phyloP scores from a whole-genome alignment of 805 yeast species.

The Cyberlindnera xylosilytica region DNA sequence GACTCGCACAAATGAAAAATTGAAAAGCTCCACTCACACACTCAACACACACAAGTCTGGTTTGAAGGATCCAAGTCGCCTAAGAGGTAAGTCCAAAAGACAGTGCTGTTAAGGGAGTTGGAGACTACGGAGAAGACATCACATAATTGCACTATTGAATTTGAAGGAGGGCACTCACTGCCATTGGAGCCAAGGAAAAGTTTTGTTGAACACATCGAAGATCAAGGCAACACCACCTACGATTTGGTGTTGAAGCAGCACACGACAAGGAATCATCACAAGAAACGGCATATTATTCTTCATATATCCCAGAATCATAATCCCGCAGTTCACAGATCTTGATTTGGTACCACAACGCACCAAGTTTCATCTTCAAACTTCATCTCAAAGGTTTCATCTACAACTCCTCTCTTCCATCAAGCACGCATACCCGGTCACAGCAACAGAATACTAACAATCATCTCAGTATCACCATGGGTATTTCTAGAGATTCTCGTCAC shows the following conservation, averaged over 20 bases:
- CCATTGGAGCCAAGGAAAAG: not conserved
- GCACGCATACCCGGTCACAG: not conserved
- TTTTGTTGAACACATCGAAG: not conserved
- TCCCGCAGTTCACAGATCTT: too few relatives aligned
- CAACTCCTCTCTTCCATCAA: not conserved
- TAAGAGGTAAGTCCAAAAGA: conserved; percentile 14
- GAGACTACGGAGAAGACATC: not conserved
- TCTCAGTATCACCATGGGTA: conserved; percentile 76
- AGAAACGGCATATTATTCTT: too few relatives aligned
- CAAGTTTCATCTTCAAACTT: not conserved
- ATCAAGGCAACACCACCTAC: not conserved
- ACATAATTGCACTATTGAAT: not conserved
- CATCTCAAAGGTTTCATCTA: not conserved
- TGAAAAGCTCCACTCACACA: conserved; percentile 16
- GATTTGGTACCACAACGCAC: too few relatives aligned
- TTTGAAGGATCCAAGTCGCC: conserved; percentile 10
- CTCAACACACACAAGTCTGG: conserved; percentile 1
- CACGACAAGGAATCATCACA: too few relatives aligned
- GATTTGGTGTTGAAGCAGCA: not conserved
- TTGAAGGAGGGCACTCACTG: not conserved
- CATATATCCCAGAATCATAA: too few relatives aligned
- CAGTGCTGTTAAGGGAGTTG: not conserved
- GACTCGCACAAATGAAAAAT: conserved; percentile 17
- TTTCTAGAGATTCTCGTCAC: conserved; percentile 99
- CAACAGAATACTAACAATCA: conserved; percentile 15